Base-by-base conservation (phyloP, 257 asterid genomes). In the Lavandula angustifolia region DNA sequence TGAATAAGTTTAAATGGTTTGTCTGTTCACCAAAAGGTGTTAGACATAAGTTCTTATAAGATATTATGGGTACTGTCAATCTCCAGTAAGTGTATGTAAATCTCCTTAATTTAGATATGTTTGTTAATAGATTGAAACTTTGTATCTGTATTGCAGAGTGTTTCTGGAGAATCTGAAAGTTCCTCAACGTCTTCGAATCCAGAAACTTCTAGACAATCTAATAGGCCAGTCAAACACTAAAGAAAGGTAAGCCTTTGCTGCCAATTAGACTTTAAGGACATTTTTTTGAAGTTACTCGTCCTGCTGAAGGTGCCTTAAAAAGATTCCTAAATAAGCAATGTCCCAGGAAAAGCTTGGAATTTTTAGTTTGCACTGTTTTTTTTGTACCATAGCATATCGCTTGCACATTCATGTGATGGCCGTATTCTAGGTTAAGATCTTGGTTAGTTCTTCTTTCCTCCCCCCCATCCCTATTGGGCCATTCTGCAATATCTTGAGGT, bases 81-180 rank as follows among this genome's bases (percentile, higher is more conserved):
- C 38, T 53, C 54, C 35, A 3, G 50, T 51, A 68, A 58, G 48
- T 35, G 58, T 27, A 70, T 55, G 46, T 5, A 37, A 71, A 58
- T 63, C 27, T 12, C 41, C 70, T 13, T 32, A 29, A 13, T 49
- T 16, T 67, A 42, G 27, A 41, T 57, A n/a, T 59, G 18, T 34
- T 58, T 63, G 58, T 14, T 69, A 61, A 48, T 72, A 22, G 58
- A 43, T 48, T 66, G 17, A 34, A 11, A 58, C 27, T 22, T 22
- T 22, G 27, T 77, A 42, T 67, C 32, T 62, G 49, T 53, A 46
- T 66, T 51, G 73, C 95, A 87, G 97, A 78, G 81, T 56, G 88
- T 84, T 50, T 79, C 87, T 1, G 92, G 95, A 67, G 95, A 87
- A 62, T 29, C 83, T 71, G 92, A 78, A 63, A 73, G 78, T 79